phyloP scores from a whole-genome alignment of 2,329 filamentous ascomycete species.

The Colletotrichum paranaense region DNA sequence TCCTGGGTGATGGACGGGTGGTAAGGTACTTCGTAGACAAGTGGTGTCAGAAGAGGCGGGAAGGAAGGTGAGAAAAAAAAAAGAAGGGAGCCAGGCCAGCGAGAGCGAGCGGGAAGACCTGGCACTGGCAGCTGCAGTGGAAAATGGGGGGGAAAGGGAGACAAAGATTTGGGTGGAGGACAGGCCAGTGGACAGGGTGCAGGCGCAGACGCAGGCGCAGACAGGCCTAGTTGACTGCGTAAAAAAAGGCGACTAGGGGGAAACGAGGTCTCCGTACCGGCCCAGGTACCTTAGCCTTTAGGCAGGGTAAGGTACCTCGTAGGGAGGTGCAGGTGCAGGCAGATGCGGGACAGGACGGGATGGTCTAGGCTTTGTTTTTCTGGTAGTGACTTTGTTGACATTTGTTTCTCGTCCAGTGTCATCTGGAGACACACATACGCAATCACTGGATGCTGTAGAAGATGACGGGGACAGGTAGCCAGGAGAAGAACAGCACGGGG shows the following conservation, averaged over 20 bases:
- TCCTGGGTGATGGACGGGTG: no score
- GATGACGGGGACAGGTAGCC: background rate
- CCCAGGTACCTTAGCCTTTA: background rate
- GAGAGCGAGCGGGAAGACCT: slow-evolving; percentile 16
- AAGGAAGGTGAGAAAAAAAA: slow-evolving; percentile 15
- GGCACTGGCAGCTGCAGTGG: slow-evolving; percentile 17
- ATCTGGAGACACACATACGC: background rate
- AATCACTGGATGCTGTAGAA: background rate
- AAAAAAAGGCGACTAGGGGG: slow-evolving; percentile 3
- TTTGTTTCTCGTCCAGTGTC: background rate
- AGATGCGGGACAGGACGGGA: background rate
- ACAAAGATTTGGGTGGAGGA: slow-evolving; percentile 31
- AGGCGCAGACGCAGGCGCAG: slow-evolving; percentile 25
- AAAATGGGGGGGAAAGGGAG: background rate
- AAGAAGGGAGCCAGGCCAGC: slow-evolving; percentile 3
- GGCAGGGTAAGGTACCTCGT: slow-evolving; percentile 5
- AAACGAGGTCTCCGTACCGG: background rate
- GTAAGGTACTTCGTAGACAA: no score
- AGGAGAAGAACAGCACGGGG: background rate
- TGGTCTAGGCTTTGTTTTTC: slow-evolving; percentile 13
- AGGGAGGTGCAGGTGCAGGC: slow-evolving; percentile 1
- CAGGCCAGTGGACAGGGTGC: slow-evolving; percentile 27
- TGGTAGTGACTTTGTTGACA: background rate
- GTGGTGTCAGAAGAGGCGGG: slow-evolving; percentile 22
- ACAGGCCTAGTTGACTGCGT: slow-evolving; percentile 11